A percentile compares a stretch with the other conserved stretches of the same genome.
Evolutionary conservation across 306 rosid species (phyloP).

Genomic region (Rosa persica): DNA sequence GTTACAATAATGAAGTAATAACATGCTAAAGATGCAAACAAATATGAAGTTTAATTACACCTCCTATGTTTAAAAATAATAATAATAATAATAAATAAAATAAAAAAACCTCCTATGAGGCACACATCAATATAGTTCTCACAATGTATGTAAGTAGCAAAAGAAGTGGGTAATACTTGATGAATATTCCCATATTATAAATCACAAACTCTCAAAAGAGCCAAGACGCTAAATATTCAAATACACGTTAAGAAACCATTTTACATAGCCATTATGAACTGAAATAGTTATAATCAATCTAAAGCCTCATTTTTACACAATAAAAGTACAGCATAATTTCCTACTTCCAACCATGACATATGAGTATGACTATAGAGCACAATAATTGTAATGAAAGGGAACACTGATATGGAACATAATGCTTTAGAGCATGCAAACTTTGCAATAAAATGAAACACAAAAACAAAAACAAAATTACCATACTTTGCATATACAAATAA

Average conservation of each 20-base stretch:
- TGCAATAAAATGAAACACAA: background rate
- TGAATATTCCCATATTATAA: slow-evolving; percentile 77
- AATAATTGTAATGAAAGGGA: background rate
- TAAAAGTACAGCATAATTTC: background rate
- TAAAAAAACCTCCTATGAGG: too few species aligned
- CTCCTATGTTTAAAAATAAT: too few species aligned
- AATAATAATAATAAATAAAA: too few species aligned
- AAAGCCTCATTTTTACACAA: background rate
- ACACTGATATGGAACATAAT: background rate
- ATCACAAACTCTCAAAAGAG: slow-evolving; percentile 76
- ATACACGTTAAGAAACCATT: slow-evolving; percentile 52
- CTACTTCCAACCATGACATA: background rate
- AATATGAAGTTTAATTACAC: too few species aligned
- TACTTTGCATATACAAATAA: background rate
- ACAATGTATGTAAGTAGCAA: background rate
- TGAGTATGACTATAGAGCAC: background rate
- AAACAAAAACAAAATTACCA: background rate
- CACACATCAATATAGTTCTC: background rate
- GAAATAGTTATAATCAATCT: background rate
- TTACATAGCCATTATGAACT: background rate
- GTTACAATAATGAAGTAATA: too few species aligned
- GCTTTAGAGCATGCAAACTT: background rate
- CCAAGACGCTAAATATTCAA: slow-evolving; percentile 78
- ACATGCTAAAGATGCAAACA: too few species aligned
- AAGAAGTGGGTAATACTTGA: background rate